Conservation (phyloP, 2,329 filamentous ascomycete species). For the Fusarium illudens region DNA sequence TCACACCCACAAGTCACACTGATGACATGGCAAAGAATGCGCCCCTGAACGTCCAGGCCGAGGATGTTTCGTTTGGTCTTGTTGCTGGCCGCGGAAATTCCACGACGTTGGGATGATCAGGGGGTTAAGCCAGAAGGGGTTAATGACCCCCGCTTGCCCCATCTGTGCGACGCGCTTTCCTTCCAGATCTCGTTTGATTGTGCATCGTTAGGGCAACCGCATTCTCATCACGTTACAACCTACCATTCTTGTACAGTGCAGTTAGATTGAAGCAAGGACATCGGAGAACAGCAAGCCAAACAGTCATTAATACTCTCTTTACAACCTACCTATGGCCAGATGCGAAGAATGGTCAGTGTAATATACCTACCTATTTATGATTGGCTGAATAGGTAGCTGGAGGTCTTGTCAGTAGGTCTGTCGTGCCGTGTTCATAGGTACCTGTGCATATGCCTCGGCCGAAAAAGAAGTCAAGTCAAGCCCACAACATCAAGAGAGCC, state of each 20-base stretch:
- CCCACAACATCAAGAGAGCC: background rate
- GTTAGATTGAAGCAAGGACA: background rate
- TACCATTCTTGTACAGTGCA: background rate
- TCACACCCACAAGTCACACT: background rate
- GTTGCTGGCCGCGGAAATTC: slow-evolving; percentile 8
- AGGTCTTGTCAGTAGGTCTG: background rate
- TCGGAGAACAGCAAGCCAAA: background rate
- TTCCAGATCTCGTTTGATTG: slow-evolving; percentile 41
- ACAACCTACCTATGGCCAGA: too few species aligned
- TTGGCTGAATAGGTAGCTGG: background rate
- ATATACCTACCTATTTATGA: background rate
- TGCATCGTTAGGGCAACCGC: slow-evolving; percentile 36
- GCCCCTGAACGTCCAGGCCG: background rate
- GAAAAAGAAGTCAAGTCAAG: background rate
- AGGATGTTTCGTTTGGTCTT: background rate
- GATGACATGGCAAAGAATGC: background rate
- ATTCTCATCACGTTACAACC: slow-evolving; percentile 30
- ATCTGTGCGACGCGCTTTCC: slow-evolving; percentile 36
- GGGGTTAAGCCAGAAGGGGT: slow-evolving; percentile 17
- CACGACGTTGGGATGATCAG: background rate
- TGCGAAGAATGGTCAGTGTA: background rate
- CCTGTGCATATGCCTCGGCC: background rate
- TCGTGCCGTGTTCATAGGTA: background rate
- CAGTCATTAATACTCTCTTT: background rate
- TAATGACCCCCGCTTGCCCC: slow-evolving; percentile 33